phyloP scores from a whole-genome alignment of 768 basidiomycete species.

The Pleurotus tuber-regium region DNA sequence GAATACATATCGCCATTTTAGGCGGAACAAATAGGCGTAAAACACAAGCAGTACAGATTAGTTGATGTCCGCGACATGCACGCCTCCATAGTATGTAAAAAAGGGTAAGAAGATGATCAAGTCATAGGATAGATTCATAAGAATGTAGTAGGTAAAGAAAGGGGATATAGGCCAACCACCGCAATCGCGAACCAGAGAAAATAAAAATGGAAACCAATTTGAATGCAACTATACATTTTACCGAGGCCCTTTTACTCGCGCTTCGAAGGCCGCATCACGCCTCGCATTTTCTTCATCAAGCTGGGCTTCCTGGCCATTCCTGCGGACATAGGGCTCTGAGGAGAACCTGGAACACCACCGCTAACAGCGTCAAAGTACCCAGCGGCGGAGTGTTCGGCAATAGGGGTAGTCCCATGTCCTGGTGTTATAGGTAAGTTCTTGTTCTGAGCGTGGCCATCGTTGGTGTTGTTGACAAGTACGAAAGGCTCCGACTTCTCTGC shows the following conservation, averaged over 20 bases:
- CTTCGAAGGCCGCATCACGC: constrained; percentile 60
- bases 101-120: constrained; percentile 1
- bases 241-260: constrained; percentile 20
- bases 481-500: constrained; percentile 61
- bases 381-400: constrained; percentile 31
- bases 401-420: constrained; percentile 16
- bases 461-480: constrained; percentile 58
- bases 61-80: constrained; percentile 2
- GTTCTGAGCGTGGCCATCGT: constrained; percentile 32
- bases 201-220: not conserved
- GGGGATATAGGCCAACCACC: not conserved
- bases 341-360: constrained; percentile 16
- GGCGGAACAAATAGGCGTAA: not conserved
- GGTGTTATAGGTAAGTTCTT: constrained; percentile 55
- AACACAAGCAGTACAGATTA: not conserved
- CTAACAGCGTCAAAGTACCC: constrained; percentile 51
- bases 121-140: not conserved
- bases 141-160: not conserved
- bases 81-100: constrained; percentile 8
- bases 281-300: constrained; percentile 76
- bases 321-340: constrained; percentile 21
- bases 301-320: constrained; percentile 72
- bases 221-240: constrained; percentile 2
- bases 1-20: constrained; percentile 2
- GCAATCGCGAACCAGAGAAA: not conserved